Base-by-base conservation (phyloP, 2,329 filamentous ascomycete species). In the Raffaelea arxii region DNA sequence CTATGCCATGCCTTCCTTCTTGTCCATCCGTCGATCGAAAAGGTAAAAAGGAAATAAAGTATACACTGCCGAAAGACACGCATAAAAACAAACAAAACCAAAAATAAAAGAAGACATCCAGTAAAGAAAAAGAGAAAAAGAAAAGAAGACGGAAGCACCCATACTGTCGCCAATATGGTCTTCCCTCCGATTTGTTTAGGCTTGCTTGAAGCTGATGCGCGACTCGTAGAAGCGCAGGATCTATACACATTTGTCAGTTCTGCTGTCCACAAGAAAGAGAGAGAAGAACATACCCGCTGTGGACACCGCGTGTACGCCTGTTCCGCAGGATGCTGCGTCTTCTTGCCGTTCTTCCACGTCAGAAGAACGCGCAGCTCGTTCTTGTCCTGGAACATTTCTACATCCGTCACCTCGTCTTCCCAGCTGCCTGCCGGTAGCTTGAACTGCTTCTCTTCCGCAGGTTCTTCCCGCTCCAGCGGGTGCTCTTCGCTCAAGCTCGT, bases 291-390 rank as follows among this genome's bases (percentile, higher is more conserved):
- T 61, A 84, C 83, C 73, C 82, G 86, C 58, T 91, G 86, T 0
- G 86, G 86, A 54, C 84, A 89, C 55, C 87, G 82, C 56, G 80
- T 74, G 56, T 90, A 86, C 7, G 89, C 74, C 14, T 81, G 72
- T 19, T 70, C 62, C 16, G 86, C 78, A 10, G 78, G 72, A 56
- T 91, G 86, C 58, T 85, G 80, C 1, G 84, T 86, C 67, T 87
- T 89, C 41, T 77, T 70, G 9, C 79, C 80, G 50, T 83, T 80
- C 55, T 80, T 82, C 86, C 86, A 91, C 12, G 78, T 77, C 25
- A 90, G 65, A 54, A 82, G 87, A 1, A 84, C 84, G 25, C 79
- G 71, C 14, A 86, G 68, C 49, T 72, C 74, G 18, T 72, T 75
- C 43, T 75, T 73, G 54, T 87, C 80, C 55, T 87, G 77, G 48